phyloP scores from a whole-genome alignment of 2,329 filamentous ascomycete species.

The Microcera coccophila region DNA sequence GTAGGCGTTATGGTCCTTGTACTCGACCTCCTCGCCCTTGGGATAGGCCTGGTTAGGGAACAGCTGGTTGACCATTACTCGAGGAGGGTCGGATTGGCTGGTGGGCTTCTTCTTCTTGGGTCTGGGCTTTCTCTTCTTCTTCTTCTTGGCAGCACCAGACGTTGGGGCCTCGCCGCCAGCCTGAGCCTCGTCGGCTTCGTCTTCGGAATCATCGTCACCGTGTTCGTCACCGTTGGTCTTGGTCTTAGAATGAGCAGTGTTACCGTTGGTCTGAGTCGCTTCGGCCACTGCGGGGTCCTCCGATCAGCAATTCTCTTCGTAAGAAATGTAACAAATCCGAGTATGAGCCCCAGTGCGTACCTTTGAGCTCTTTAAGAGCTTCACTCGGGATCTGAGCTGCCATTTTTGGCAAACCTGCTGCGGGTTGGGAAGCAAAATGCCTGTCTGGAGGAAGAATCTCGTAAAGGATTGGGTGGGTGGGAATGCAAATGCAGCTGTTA shows the following conservation, averaged over 20 bases:
- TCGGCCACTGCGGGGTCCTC: constrained; percentile 36
- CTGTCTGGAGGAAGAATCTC: constrained; percentile 20
- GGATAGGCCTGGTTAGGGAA: constrained; percentile 72
- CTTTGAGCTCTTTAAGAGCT: constrained; percentile 43
- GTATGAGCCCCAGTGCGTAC: too few species aligned
- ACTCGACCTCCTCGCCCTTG: constrained; percentile 73
- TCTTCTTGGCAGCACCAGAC: constrained; percentile 37
- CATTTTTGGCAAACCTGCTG: constrained; percentile 33
- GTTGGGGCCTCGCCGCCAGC: constrained; percentile 34
- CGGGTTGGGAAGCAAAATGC: constrained; percentile 12
- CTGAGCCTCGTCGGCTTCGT: constrained; percentile 44
- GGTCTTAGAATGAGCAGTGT: constrained; percentile 38
- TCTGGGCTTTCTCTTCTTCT: constrained; percentile 73
- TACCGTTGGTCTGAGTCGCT: constrained; percentile 37
- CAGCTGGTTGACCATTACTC: constrained; percentile 65
- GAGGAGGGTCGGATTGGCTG: constrained; percentile 69
- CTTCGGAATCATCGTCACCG: constrained; percentile 51
- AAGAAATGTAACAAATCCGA: background rate
- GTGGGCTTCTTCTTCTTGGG: constrained; percentile 76
- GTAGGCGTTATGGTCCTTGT: constrained; percentile 70
- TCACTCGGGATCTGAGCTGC: constrained; percentile 42
- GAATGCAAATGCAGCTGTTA: constrained; percentile 17
- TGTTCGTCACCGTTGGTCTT: constrained; percentile 41
- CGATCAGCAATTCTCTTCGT: constrained; percentile 7
- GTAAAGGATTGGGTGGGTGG: constrained; percentile 14